Conservation (phyloP, 495 filamentous ascomycete genomes). For the Trichoderma asperelloides region DNA sequence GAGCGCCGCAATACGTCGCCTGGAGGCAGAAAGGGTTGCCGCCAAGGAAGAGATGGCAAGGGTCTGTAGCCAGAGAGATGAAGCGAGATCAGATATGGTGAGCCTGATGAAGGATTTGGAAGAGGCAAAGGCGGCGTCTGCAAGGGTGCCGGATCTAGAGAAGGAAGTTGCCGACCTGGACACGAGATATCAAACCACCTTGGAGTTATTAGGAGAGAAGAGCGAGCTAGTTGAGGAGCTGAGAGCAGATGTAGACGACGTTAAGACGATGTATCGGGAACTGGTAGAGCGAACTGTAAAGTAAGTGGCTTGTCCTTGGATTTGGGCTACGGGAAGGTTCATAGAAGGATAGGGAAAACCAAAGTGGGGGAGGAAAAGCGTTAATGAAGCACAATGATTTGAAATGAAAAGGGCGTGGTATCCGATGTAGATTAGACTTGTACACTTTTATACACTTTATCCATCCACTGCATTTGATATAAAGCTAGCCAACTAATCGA, state of each 20-base stretch:
- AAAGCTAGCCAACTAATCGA: slow-evolving; percentile 11
- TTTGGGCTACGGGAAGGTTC: not conserved
- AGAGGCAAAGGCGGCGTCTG: slow-evolving; percentile 49
- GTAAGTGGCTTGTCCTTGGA: not conserved
- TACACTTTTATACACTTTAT: not conserved
- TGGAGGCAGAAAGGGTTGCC: slow-evolving; percentile 85
- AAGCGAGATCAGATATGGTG: slow-evolving; percentile 84
- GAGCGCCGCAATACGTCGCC: slow-evolving; percentile 79
- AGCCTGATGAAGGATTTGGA: slow-evolving; percentile 79
- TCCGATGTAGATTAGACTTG: not conserved
- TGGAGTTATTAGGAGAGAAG: slow-evolving; percentile 96
- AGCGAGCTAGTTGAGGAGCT: slow-evolving; percentile 90
- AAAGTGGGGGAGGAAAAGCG: not conserved
- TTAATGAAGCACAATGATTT: not conserved
- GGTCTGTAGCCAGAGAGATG: slow-evolving; percentile 74
- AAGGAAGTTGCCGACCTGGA: slow-evolving; percentile 53
- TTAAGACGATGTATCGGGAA: slow-evolving; percentile 93
- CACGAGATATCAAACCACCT: slow-evolving; percentile 73
- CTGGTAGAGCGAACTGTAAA: slow-evolving; percentile 72
- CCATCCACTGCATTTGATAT: not conserved
- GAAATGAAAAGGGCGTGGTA: not conserved
- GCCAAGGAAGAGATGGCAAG: slow-evolving; percentile 75
- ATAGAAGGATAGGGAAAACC: not conserved
- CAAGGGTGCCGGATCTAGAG: slow-evolving; percentile 56
- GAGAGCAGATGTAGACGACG: slow-evolving; percentile 75